Evolutionary conservation across 2,329 filamentous ascomycete species (phyloP), one percentile per base, ranked within the genome.

Genomic region (Aureobasidium uvarum): DNA sequence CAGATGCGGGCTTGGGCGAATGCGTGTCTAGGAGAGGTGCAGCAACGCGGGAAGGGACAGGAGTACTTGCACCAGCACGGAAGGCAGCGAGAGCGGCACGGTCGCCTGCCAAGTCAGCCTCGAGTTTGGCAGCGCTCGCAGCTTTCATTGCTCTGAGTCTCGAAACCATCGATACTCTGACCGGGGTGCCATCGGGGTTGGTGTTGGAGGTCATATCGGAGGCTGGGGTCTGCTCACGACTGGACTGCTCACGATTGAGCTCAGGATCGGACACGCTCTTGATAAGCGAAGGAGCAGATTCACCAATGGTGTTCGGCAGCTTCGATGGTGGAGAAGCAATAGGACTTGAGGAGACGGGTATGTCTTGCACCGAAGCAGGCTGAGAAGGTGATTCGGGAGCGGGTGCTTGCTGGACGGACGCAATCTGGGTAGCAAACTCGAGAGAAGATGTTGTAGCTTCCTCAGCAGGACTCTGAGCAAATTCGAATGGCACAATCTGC

Each of bases 291-390:
- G 71, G 71, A 25, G 71, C 71, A 52, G 72, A 74, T 41, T 69
- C 70, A 8, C 73, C 73, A 43, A 74, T 33, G 5, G 66, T 66
- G 8, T 67, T 64, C 10, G 70, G 62, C 13, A 67, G 64, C 11
- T 70, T 66, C 0, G 67, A 66, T 13, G 74, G 72, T 5, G 72
- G 20, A 3, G 71, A 68, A 41, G 69, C 68, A 2, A 74, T 62
- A 16, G 71, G 66, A 33, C 68, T 73, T 7, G 71, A 70, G 3
- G 25, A 36, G 7, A 51, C 7, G 2, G 25, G 33, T 18, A 33
- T 16, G 10, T 8, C 45, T 18, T 48, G 23, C 0, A 6, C 43
- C 20, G 43, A 46, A 20, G 20, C 43, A 13, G 8, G 43, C 43
- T 25, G 43, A 45, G 11, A 5, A 58, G 58, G 39, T 25, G 6